Conservation (phyloP, 1,139 yeast species). For the Yamadazyma spencermartinsiae region DNA sequence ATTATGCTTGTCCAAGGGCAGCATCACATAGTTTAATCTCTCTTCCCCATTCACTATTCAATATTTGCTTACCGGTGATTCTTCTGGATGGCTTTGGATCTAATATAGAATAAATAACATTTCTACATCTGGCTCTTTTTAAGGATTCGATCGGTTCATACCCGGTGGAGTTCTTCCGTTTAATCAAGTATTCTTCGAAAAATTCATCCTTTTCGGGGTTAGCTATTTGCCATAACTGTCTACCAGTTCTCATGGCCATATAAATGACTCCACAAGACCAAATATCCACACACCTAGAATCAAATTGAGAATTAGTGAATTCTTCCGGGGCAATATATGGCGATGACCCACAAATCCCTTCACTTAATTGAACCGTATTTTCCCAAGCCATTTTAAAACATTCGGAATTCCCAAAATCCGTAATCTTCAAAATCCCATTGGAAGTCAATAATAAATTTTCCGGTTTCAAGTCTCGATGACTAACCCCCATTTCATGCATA, state of each 20-base stretch:
- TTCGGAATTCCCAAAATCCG: conserved; percentile 95
- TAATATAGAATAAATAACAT: conserved; percentile 86
- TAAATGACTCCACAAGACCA: conserved; percentile 98
- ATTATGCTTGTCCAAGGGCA: conserved; percentile 31
- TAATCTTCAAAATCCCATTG: conserved; percentile 78
- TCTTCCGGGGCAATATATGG: conserved; percentile 98
- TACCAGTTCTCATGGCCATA: conserved; percentile 98
- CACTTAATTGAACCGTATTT: conserved; percentile 73
- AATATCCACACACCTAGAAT: conserved; percentile 87
- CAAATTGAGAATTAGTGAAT: conserved; percentile 71
- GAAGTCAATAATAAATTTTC: conserved; percentile 84
- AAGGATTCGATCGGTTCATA: conserved; percentile 87
- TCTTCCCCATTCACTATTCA: conserved; percentile 95
- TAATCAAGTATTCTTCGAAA: conserved; percentile 68
- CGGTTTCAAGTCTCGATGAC: conserved; percentile 93
- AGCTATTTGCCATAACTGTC: conserved; percentile 91
- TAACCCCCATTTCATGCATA: conserved; percentile 97
- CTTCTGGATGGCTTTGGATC: conserved; percentile 89
- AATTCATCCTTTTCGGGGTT: conserved; percentile 74
- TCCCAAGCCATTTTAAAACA: conserved; percentile 99
- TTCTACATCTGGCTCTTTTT: conserved; percentile 83
- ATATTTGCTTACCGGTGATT: conserved; percentile 82
- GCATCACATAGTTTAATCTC: conserved; percentile 79
- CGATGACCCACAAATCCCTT: conserved; percentile 84
- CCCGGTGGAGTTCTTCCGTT: conserved; percentile 78